Percentiles rank a stretch among this genome's conserved stretches.
phyloP scores from a whole-genome alignment of 106 monocot genomes.

The Gastrodia elata region DNA sequence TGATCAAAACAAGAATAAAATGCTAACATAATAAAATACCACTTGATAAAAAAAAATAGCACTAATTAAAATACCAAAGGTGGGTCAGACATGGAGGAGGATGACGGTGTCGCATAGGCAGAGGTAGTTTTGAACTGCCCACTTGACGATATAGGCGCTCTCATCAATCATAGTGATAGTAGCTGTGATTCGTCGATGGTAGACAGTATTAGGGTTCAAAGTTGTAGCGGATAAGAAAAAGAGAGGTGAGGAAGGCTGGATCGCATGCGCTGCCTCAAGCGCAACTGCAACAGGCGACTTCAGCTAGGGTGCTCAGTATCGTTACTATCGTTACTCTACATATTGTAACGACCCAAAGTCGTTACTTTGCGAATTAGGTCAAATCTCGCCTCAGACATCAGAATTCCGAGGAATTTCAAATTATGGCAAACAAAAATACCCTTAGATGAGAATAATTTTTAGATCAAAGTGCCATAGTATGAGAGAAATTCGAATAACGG shows the following conservation, averaged over 20 bases:
- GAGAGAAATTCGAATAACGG: no score
- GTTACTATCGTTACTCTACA: no score
- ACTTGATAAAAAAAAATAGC: no score
- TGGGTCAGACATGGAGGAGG: constrained; percentile 57
- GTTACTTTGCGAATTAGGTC: no score
- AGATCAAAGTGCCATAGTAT: no score
- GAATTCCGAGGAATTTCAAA: no score
- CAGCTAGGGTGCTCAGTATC: background rate
- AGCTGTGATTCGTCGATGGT: constrained; percentile 47
- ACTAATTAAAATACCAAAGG: constrained; percentile 49
- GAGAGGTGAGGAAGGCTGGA: constrained; percentile 15
- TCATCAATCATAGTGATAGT: constrained; percentile 47
- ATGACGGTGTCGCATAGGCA: constrained; percentile 54
- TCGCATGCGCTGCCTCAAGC: background rate
- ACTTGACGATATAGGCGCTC: constrained; percentile 44
- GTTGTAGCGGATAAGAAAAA: constrained; percentile 33
- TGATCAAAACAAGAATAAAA: no score
- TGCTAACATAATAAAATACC: no score
- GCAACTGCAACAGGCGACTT: background rate
- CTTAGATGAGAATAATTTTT: no score
- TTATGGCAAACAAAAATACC: no score
- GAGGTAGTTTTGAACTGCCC: constrained; percentile 63
- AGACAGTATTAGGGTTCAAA: constrained; percentile 7
- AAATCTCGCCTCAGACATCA: no score
- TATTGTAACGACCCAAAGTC: no score